Evolutionary conservation across 2,329 filamentous ascomycete genomes (phyloP), one percentile per base, ranked within the genome.

Genomic region (Colletotrichum sp.): DNA sequence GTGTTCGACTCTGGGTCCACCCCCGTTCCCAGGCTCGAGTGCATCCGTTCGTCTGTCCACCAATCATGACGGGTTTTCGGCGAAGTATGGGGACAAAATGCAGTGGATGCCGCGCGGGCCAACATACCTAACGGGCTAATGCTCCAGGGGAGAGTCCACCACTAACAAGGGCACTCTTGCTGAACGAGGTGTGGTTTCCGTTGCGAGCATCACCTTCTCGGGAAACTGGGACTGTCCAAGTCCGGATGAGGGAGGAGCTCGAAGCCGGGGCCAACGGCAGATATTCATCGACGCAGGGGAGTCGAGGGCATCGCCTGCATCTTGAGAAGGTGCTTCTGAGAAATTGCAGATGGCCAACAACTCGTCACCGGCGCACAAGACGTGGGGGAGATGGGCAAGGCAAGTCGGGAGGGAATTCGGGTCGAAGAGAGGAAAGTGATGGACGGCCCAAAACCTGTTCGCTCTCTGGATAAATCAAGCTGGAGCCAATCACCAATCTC

Each of bases 261-360:
- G 63, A 44, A 57, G 73, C 64, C 60, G 44, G 64, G 57, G 71
- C 73, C 70, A 73, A 39, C 73, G 64, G 70, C 57, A 73, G 26
- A 60, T 52, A 12, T 57, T 73, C 73, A 66, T 76, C 64, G 44
- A 52, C 57, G 52, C 69, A 76, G 63, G 68, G 63, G 44, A 39
- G 8, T 18, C 52, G 63, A 66, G 24, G 24, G n/a, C 28, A 57
- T 30, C 13, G 44, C 5, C 24, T 24, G 21, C 32, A 24, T 63
- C 21, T 32, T 30, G 12, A 60, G 16, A 62, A 62, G 15, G 32
- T 62, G 59, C 55, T 69, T 55, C n/a, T 36, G 65, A 18, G 55
- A 70, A 52, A 21, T 5, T 52, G 44, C 44, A 21, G 44, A 21
- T 52, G 44, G n/a, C n/a, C 10, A 49, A 21, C 4, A 21, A 49